Evolutionary conservation across 2,329 filamentous ascomycete genomes (phyloP).

Genomic region (Xylaria sp.): DNA sequence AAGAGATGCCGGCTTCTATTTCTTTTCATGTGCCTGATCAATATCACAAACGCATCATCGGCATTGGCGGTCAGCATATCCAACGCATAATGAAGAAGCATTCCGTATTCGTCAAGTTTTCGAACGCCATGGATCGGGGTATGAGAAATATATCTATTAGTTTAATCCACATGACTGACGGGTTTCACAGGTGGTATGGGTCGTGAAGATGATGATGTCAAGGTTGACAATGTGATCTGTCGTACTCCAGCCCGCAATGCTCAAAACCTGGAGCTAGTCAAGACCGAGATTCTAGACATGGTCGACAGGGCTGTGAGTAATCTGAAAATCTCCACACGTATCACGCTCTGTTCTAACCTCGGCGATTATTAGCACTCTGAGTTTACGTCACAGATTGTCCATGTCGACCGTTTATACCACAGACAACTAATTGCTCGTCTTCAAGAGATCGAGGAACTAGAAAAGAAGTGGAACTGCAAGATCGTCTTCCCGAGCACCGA

Average conservation of each 20-base stretch:
- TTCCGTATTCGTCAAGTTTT: slow-evolving; percentile 99
- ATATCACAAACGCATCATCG: slow-evolving; percentile 99
- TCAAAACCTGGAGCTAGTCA: slow-evolving; percentile 95
- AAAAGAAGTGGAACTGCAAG: slow-evolving; percentile 99
- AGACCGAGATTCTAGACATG: slow-evolving; percentile 99
- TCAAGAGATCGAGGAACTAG: slow-evolving; percentile 89
- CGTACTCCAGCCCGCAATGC: slow-evolving; percentile 97
- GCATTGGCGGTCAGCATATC: slow-evolving; percentile 97
- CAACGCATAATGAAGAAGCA: slow-evolving; percentile 99
- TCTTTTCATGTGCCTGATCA: slow-evolving; percentile 99
- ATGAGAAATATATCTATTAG: slow-evolving; percentile 26
- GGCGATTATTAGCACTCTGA: slow-evolving; percentile 78
- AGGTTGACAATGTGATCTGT: slow-evolving; percentile 99
- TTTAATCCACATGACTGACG: slow-evolving; percentile 14
- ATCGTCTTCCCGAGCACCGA: slow-evolving; percentile 98
- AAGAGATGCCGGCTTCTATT: slow-evolving; percentile 99
- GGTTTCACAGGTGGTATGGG: slow-evolving; percentile 72
- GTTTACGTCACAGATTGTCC: slow-evolving; percentile 93
- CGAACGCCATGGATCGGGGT: slow-evolving; percentile 98
- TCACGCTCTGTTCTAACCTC: background rate
- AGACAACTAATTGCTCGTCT: slow-evolving; percentile 91
- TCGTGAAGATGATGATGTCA: slow-evolving; percentile 97
- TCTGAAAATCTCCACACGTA: background rate
- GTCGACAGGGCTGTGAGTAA: slow-evolving; percentile 86
- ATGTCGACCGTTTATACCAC: slow-evolving; percentile 94